phyloP scores from a whole-genome alignment of 192 early-diverging fungal species.

The Polychytrium aggregatum region DNA sequence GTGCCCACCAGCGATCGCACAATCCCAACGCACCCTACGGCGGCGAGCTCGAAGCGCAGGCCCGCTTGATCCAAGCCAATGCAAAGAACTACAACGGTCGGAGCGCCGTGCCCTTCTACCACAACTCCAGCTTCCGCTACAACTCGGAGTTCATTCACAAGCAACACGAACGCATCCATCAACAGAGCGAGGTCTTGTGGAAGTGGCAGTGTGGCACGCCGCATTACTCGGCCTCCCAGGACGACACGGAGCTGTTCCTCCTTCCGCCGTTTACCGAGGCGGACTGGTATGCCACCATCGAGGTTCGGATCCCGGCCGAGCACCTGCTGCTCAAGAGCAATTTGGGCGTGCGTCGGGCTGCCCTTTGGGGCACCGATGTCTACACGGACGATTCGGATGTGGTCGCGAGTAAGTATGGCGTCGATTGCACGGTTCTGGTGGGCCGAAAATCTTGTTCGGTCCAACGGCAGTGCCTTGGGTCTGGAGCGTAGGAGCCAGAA shows the following conservation, averaged over 20 bases:
- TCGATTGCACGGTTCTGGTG: neutral
- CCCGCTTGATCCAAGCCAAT: too few species aligned
- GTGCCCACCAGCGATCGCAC: slow-evolving; percentile 11
- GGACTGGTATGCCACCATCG: slow-evolving; percentile 42
- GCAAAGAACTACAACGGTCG: too few species aligned
- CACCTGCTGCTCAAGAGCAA: slow-evolving; percentile 51
- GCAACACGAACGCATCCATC: too few species aligned
- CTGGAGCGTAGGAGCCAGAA: too few species aligned
- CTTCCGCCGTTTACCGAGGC: slow-evolving; percentile 31
- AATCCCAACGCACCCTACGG: too few species aligned
- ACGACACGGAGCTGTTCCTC: slow-evolving; percentile 29
- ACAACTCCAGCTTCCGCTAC: too few species aligned
- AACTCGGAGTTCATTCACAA: too few species aligned
- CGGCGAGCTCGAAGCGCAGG: too few species aligned
- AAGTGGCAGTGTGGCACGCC: too few species aligned
- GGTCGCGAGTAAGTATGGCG: slow-evolving; percentile 51
- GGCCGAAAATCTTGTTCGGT: neutral
- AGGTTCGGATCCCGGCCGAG: slow-evolving; percentile 54
- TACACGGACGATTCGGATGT: slow-evolving; percentile 80
- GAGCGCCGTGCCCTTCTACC: too few species aligned
- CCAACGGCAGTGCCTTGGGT: neutral
- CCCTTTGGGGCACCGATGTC: slow-evolving; percentile 74
- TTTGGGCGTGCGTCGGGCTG: slow-evolving; percentile 44
- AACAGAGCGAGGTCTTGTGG: too few species aligned
- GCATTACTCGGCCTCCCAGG: slow-evolving; percentile 12